Percentiles rank a stretch among this genome's conserved stretches.
Conservation (phyloP, 805 yeast species). For the Schizosaccharomyces lindneri region DNA sequence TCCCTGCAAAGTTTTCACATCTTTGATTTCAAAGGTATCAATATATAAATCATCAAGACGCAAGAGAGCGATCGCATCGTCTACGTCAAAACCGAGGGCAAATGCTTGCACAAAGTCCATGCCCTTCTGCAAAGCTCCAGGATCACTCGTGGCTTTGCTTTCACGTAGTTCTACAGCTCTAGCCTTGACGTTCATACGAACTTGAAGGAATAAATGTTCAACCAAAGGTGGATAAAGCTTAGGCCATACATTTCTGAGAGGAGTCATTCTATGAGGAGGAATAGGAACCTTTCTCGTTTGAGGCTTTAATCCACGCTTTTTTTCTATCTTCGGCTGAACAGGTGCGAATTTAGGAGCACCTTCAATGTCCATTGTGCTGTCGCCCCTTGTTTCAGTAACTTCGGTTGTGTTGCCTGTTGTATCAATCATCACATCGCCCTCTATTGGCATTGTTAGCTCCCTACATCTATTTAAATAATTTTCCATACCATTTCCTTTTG, state of each 20-base stretch:
- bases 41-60: conserved; percentile 89
- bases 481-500: background rate
- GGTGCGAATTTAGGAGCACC: background rate
- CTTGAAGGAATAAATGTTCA: conserved; percentile 82
- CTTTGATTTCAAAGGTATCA: conserved; percentile 90
- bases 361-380: background rate
- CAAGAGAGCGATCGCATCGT: conserved; percentile 83
- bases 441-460: background rate
- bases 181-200: conserved; percentile 78
- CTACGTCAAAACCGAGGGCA: conserved; percentile 86
- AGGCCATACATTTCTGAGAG: conserved; percentile 71
- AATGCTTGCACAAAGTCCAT: conserved; percentile 92
- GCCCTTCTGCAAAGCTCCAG: conserved; percentile 90
- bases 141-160: conserved; percentile 58
- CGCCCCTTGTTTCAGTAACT: background rate
- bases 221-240: conserved; percentile 90
- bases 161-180: conserved; percentile 74
- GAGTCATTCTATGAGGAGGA: conserved; percentile 94
- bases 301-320: conserved; percentile 26
- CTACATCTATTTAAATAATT: background rate
- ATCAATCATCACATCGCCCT: background rate
- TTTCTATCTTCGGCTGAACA: background rate
- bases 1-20: conserved; percentile 82
- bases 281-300: conserved; percentile 78
- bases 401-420: background rate